Base-by-base conservation (phyloP, 2,329 filamentous ascomycete genomes). In the Colletotrichum limetticola region DNA sequence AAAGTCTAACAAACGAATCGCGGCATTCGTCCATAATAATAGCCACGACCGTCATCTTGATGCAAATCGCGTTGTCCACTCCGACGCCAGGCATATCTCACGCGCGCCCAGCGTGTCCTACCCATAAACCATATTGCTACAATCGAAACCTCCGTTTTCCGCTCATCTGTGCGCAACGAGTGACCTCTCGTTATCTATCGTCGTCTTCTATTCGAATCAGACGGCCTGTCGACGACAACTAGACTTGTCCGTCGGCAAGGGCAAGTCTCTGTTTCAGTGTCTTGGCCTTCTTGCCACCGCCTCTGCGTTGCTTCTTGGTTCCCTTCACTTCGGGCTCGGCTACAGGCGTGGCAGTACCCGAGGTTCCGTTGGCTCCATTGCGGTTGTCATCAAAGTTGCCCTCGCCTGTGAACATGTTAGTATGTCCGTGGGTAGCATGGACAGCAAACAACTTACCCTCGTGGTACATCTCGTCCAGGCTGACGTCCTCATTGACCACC, bases 381-480 rank as follows among this genome's bases (percentile, higher is more conserved):
- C 61, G 91, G 80, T 97, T 97, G 77, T 97, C 95, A 78, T 98
- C 96, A 83, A 99, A 99, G 81, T 98, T 92, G 73, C 97, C 97
- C 88, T 99, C 97, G 78, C 96, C 96, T 98, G 79, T 66, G 5
- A 69, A 52, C 14, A 14, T 67, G 76, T 83, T 78, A 83, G 78
- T 53, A 65, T 62, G 8, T 7, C 60, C 19, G 3, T 9, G 32
- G 9, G n/a, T 6, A 22, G 11, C 2, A 19, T 30, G 3, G 0
- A 4, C 1, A n/a, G 5, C 1, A 37, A 14, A 63, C 30, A 67
- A 85, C 94, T 91, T 83, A 98, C 97, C 97, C 89, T 99, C 97
- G 82, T 99, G 97, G 85, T 99, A 99, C 94, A 99, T 95, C 80
- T 98, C 96, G 82, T 98, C 97, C 83, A 98, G 85, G 79, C 93